These are phyloP conservation scores for Penicillium samsonianum DNA, from an alignment of 495 filamentous ascomycete genomes.

Conservation along the genomic window DNA sequence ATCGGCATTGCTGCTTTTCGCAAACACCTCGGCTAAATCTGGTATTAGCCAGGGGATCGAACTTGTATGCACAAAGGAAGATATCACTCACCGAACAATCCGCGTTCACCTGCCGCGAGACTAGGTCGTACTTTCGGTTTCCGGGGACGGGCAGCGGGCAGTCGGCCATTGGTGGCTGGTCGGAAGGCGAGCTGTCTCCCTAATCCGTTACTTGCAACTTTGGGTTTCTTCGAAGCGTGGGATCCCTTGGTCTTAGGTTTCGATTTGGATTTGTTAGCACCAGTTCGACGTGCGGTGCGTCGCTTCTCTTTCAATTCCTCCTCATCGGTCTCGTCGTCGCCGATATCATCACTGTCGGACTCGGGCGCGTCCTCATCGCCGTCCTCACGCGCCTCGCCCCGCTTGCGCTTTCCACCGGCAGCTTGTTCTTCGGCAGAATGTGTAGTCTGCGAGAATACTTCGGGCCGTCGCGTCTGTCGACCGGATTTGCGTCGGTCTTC, in stretches of 20 bases:
- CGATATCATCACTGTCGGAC: slow-evolving; percentile 49
- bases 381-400: slow-evolving; percentile 36
- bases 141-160: slow-evolving; percentile 45
- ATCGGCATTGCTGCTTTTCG: slow-evolving; percentile 65
- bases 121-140: slow-evolving; percentile 63
- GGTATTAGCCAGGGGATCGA: slow-evolving; percentile 17
- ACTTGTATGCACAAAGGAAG: neutral
- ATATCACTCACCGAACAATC: slow-evolving; percentile 70
- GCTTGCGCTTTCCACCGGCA: slow-evolving; percentile 57
- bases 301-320: slow-evolving; percentile 64
- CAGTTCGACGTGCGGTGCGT: slow-evolving; percentile 44
- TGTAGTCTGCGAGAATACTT: slow-evolving; percentile 57
- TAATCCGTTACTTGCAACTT: slow-evolving; percentile 60
- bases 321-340: slow-evolving; percentile 61
- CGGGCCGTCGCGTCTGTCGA: slow-evolving; percentile 74
- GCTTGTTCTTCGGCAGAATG: slow-evolving; percentile 36
- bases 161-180: slow-evolving; percentile 48
- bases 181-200: slow-evolving; percentile 51
- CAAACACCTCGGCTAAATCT: slow-evolving; percentile 73
- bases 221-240: slow-evolving; percentile 52
- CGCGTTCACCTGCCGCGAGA: slow-evolving; percentile 62
- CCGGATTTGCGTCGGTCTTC: slow-evolving; percentile 75
- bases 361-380: slow-evolving; percentile 58
- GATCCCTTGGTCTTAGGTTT: slow-evolving; percentile 30
- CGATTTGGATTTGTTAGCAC: slow-evolving; percentile 64